Evolutionary conservation across 495 filamentous ascomycete species (phyloP).

Genomic region (Aspergillus baeticus): DNA sequence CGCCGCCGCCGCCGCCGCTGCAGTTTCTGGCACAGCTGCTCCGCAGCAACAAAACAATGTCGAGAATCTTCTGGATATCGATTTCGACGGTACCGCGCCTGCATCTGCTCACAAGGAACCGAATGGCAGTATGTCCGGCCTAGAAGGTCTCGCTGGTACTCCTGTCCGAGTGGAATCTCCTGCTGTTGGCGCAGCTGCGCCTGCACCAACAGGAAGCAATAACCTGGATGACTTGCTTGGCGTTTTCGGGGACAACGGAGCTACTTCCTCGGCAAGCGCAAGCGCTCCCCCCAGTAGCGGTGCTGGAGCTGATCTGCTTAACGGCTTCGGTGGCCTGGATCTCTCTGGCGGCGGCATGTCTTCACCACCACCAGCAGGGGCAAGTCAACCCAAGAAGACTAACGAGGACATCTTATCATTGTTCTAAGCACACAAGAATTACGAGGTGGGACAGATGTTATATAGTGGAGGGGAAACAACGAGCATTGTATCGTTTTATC

Average conservation of each 20-base stretch:
- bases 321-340: slow-evolving; percentile 79
- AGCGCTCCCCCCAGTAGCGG: slow-evolving; percentile 24
- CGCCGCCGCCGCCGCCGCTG: slow-evolving; percentile 73
- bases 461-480: background rate
- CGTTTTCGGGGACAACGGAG: slow-evolving; percentile 58
- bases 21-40: slow-evolving; percentile 53
- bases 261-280: slow-evolving; percentile 29
- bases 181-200: slow-evolving; percentile 44
- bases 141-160: slow-evolving; percentile 75
- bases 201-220: slow-evolving; percentile 55
- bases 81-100: slow-evolving; percentile 93
- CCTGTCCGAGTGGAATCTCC: slow-evolving; percentile 77
- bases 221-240: slow-evolving; percentile 91
- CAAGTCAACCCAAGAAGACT: slow-evolving; percentile 54
- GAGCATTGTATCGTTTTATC: background rate
- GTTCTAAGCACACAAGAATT: slow-evolving; percentile 53
- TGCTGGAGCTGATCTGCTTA: slow-evolving; percentile 64
- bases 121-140: slow-evolving; percentile 57
- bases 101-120: slow-evolving; percentile 78
- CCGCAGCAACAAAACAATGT: slow-evolving; percentile 68
- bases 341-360: slow-evolving; percentile 51
- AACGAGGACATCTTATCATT: slow-evolving; percentile 90
- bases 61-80: slow-evolving; percentile 95
- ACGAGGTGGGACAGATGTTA: slow-evolving; percentile 1
- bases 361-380: slow-evolving; percentile 24